A percentile compares a stretch with the other conserved stretches of the same genome.
Conservation (phyloP, 1,284 basidiomycete genomes). For the Vanrija humicola region DNA sequence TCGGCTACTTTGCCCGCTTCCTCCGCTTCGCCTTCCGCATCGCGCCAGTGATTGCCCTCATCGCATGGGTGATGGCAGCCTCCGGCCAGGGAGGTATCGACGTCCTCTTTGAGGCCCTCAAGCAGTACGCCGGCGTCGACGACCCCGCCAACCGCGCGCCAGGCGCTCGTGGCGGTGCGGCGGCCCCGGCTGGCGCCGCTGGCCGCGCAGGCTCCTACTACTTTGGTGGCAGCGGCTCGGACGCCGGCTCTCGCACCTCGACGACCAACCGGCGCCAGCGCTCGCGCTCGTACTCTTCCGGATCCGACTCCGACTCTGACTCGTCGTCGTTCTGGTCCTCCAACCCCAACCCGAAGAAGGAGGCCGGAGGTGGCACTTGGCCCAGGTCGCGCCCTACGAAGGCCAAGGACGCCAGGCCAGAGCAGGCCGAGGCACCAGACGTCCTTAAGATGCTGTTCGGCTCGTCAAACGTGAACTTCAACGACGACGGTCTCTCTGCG, state of each 20-base stretch:
- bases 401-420: too few relatives aligned
- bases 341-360: too few relatives aligned
- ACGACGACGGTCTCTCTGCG: slow-evolving; percentile 21
- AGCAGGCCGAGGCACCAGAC: slow-evolving; percentile 2
- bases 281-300: too few relatives aligned
- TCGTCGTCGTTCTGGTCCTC: too few relatives aligned
- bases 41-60: slow-evolving; percentile 37
- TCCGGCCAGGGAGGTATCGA: slow-evolving; percentile 41
- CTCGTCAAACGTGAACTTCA: not conserved
- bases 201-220: not conserved
- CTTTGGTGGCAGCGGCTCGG: too few relatives aligned
- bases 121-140: slow-evolving; percentile 32
- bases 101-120: slow-evolving; percentile 34
- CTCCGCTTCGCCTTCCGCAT: slow-evolving; percentile 38
- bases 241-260: too few relatives aligned
- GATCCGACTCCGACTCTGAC: too few relatives aligned
- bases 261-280: too few relatives aligned
- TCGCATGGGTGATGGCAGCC: slow-evolving; percentile 41
- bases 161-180: not conserved
- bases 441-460: slow-evolving; percentile 8
- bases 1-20: slow-evolving; percentile 38
- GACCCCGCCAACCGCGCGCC: not conserved
- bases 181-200: not conserved
- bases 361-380: too few relatives aligned
- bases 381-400: too few relatives aligned